Base-by-base conservation (phyloP, 169 alveolate species). In the Perkinsus chesapeaki region DNA sequence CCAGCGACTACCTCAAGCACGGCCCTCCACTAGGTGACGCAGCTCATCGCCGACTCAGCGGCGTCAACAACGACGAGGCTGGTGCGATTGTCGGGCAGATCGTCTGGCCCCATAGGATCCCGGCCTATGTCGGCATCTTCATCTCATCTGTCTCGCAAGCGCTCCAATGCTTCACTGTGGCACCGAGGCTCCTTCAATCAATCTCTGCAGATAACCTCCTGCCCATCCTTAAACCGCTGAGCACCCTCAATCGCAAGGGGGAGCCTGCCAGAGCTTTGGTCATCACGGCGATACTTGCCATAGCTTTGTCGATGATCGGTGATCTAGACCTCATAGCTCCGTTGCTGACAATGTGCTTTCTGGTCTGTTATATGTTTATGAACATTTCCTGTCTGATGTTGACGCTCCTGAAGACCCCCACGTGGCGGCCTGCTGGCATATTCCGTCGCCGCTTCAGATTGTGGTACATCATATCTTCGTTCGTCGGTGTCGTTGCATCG, bases 391-490 rank as follows among this genome's bases (percentile, higher is more conserved):
- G 94, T 92, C 73, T 94, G 73, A 91, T 94, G 20, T 39, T 92
- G 43, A 93, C 95, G 82, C 73, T 91, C n/a, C 93, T 94, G 43
- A 36, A 93, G 48, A 48, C 95, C 5, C 95, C 95, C 0, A 92
- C 92, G 27, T 94, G 94, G 73, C 92, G 94, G n/a, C 95, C 95
- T 23, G 60, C 93, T 39, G 95, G 95, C 1, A 94, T 94, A 93
- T 90, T 91, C 39, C 93, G 94, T 0, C 91, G 73, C 60, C 92
- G 94, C 39, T 92, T 93, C 92, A 72, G 95, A 12, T 39, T 91
- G 43, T 92, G 94, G 94, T 94, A 94, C 91, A 94, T 73, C 91
- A 39, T 90, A 34, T 47, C 92, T 9, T 93, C 94, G n/a, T 60
- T 94, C 31, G 38, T 90, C 10, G 95, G 95, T 20, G 94, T 37